Base-by-base conservation (phyloP, 2,329 filamentous ascomycete species). In the Chaetomiaceae sp. region DNA sequence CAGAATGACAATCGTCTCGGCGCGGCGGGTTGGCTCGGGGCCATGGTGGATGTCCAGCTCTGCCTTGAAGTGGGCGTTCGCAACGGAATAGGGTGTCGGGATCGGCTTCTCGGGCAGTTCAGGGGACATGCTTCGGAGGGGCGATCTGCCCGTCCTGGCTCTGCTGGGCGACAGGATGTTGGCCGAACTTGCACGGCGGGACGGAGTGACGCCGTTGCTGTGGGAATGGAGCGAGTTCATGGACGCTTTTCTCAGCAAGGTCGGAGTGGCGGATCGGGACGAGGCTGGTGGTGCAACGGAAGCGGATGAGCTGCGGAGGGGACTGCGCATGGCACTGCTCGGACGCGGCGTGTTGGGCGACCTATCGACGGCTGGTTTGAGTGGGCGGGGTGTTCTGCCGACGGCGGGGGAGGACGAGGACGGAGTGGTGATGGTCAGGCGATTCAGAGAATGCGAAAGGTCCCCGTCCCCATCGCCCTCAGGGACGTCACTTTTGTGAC, bases 1-100 rank as follows among this genome's bases (percentile, higher is more conserved):
- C 2, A 99, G 73, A 25, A 99, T 78, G 41, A 97, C 90, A 4
- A 95, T 70, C 0, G 89, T 89, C 54, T 90, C 74, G 10, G 78
- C 68, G 30, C 70, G 58, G 21, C 68, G 63, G 8, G 68, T 67
- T 2, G 69, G 65, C 10, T 70, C 65, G 2, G 63, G 63, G 27
- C 72, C 70, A 51, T 84, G 78, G 61, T 89, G 84, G 6, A 76
- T 68, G 14, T 79, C 74, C 27, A 95, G 68, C 65, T 95, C 89
- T 54, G 77, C 79, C 55, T 75, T 73, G 63, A 95, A 87, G 66
- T 86, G 82, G 8, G 81, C 76, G 42, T 75, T 78, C 4, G 88
- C 88, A 38, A 92, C 70, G 21, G 78, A 72, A 34, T 68, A 68
- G 12, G 78, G 69, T 1, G 76, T 82, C n/a, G 68, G 67, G 5